Conservation (phyloP, 345 rosid species). For the Linum lewisii region DNA sequence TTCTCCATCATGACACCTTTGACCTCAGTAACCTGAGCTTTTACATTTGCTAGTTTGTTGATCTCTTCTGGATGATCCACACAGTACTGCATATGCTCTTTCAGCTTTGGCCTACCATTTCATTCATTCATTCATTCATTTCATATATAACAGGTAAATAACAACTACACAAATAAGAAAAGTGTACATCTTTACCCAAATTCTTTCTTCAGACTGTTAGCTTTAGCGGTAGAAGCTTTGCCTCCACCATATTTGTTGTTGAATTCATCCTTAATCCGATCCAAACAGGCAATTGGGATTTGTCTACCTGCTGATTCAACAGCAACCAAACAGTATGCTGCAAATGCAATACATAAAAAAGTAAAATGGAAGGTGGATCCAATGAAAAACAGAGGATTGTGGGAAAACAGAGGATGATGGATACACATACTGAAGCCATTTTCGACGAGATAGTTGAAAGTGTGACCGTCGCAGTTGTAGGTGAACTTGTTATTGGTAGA, state of each 20-base stretch:
- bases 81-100: slow-evolving; percentile 92
- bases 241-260: slow-evolving; percentile 82
- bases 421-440: slow-evolving; percentile 29
- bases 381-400: too few relatives aligned
- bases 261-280: slow-evolving; percentile 87
- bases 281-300: slow-evolving; percentile 83
- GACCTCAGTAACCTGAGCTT: slow-evolving; percentile 96
- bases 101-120: slow-evolving; percentile 64
- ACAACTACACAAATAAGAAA: background rate
- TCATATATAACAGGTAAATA: background rate
- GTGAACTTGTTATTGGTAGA: slow-evolving; percentile 23
- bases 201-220: slow-evolving; percentile 70
- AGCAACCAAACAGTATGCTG: slow-evolving; percentile 95
- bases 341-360: slow-evolving; percentile 7
- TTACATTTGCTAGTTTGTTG: slow-evolving; percentile 95
- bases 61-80: slow-evolving; percentile 94
- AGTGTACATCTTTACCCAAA: slow-evolving; percentile 20
- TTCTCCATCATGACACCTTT: slow-evolving; percentile 99
- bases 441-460: slow-evolving; percentile 29
- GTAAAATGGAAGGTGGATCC: too few relatives aligned
- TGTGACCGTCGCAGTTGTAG: slow-evolving; percentile 26
- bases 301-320: slow-evolving; percentile 80
- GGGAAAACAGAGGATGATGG: too few relatives aligned
- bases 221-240: slow-evolving; percentile 70
- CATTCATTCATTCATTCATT: background rate